Base-by-base conservation (phyloP, 192 early-diverging fungal species). In the Coemansia sp. region DNA sequence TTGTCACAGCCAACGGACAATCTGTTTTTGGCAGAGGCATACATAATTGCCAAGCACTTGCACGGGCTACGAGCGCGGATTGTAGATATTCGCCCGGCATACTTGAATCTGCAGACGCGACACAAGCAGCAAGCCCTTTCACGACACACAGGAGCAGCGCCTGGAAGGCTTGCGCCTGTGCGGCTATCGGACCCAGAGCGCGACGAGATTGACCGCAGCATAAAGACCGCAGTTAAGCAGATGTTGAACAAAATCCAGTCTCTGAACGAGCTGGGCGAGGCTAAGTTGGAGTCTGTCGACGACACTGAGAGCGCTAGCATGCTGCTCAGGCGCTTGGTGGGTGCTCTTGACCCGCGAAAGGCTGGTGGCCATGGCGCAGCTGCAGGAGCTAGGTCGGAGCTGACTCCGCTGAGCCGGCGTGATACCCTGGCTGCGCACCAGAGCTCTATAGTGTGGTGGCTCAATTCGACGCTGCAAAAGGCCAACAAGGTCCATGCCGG, bases 401-500 rank as follows among this genome's bases (percentile, higher is more conserved):
- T 52, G 60, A 22, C 4, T 22, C 36, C 14, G 11, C n/a, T 72
- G 14, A 57, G 69, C 22, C 70, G 68, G 29, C 81, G 83, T 36
- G 87, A 89, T 55, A 62, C 80, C 3, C 33, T 86, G 35, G 86
- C 87, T 15, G 85, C 87, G 26, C 84, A 88, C 58, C 85, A 85
- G 18, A 86, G 87, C 58, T 85, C 87, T 8, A 83, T 92, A 2
- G 72, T 82, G 8, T 87, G 88, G 80, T 79, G 82, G 59, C 58
- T 92, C 18, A 92, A 92, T 53, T 74, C 85, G 33, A 69, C 82
- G 11, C 68, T 92, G 33, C 87, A 86, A 35, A 70, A 83, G 39
- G 74, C 87, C 11, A 87, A 87, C 21, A 82, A 83, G 35, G 59
- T 87, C 15, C 90, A 92, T 54, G 87, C 86, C 58, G 82, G 87